phyloP scores from a whole-genome alignment of 257 asterid species.

The Lithospermum erythrorhizon region DNA sequence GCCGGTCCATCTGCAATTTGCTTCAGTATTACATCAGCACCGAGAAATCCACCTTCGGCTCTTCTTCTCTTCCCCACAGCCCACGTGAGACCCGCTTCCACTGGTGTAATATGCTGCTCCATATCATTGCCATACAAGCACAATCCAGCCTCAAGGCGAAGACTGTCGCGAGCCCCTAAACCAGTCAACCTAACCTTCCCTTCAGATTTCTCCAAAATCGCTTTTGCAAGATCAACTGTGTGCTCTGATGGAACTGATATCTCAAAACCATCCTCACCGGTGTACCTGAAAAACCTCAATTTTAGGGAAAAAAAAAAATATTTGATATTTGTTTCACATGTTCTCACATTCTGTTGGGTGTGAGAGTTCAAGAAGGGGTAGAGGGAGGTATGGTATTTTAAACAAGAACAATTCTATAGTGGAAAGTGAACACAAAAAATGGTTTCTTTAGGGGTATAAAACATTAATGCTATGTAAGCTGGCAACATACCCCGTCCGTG shows the following conservation, averaged over 20 bases:
- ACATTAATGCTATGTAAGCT: no score
- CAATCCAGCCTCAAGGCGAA: slow-evolving; percentile 89
- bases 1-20: slow-evolving; percentile 73
- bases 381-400: no score
- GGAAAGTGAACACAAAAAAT: no score
- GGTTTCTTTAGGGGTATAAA: no score
- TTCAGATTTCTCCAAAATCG: slow-evolving; percentile 84
- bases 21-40: slow-evolving; percentile 81
- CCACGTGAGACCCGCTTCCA: slow-evolving; percentile 96
- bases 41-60: slow-evolving; percentile 94
- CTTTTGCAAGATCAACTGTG: slow-evolving; percentile 87
- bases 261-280: slow-evolving; percentile 98
- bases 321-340: not conserved
- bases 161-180: slow-evolving; percentile 95
- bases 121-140: slow-evolving; percentile 97
- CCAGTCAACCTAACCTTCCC: slow-evolving; percentile 79
- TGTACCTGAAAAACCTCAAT: slow-evolving; percentile 52
- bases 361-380: not conserved
- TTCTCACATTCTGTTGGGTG: no score
- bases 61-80: slow-evolving; percentile 94
- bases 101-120: slow-evolving; percentile 92
- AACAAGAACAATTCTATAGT: no score
- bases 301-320: not conserved
- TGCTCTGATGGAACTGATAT: slow-evolving; percentile 87
- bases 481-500: slow-evolving; percentile 77